phyloP scores from a whole-genome alignment of 345 rosid genomes.

The Toxicodendron radicans region DNA sequence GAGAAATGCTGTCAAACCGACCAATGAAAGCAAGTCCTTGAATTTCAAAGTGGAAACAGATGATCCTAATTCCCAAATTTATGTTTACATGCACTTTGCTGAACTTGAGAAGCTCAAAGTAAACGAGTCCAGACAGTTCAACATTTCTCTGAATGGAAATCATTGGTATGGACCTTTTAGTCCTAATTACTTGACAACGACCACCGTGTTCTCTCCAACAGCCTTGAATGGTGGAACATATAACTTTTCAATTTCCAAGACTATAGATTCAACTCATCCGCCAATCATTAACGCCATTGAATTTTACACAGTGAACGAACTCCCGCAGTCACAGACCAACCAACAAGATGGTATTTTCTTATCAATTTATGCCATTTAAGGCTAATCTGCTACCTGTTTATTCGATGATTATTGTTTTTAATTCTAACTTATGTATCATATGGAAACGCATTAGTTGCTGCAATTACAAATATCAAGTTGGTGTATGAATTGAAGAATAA shows the following conservation, averaged over 20 bases:
- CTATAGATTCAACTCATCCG: constrained; percentile 5
- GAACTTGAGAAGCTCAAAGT: constrained; percentile 29
- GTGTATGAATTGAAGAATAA: constrained; percentile 15
- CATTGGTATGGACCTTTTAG: constrained; percentile 11
- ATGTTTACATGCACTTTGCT: constrained; percentile 33
- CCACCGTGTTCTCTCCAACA: not conserved
- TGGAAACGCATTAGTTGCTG: constrained; percentile 19
- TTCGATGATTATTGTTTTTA: not conserved
- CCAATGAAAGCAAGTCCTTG: constrained; percentile 14
- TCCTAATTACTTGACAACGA: constrained; percentile 16
- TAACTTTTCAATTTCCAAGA: constrained; percentile 11
- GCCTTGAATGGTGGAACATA: constrained; percentile 10
- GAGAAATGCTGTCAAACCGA: constrained; percentile 21
- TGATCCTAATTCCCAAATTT: constrained; percentile 15
- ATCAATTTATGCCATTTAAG: not conserved
- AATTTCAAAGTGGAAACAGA: not conserved
- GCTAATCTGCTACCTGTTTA: not conserved
- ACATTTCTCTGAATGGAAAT: constrained; percentile 5
- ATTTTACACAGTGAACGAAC: constrained; percentile 11
- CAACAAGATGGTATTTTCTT: constrained; percentile 27
- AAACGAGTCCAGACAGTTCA: constrained; percentile 28
- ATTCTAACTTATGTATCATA: not conserved
- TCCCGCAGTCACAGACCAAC: constrained; percentile 10
- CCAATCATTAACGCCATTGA: constrained; percentile 28
- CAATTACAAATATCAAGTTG: constrained; percentile 27